Evolutionary conservation across 2,329 filamentous ascomycete genomes (phyloP).

Genomic region (Escovopsis sp.): DNA sequence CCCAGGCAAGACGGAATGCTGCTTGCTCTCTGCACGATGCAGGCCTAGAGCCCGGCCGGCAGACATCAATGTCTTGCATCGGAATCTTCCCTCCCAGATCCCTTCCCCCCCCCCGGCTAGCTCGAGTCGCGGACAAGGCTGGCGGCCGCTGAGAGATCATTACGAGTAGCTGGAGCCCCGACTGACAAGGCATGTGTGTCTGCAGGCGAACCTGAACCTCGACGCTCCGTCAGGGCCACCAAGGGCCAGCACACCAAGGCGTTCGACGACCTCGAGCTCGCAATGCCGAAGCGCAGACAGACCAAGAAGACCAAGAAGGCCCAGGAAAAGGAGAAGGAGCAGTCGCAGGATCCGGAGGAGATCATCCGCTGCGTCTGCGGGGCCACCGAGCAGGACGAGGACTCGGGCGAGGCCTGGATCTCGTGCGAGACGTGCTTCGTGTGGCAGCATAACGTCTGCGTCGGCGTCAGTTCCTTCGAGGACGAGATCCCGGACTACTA

Average conservation of each 20-base stretch:
- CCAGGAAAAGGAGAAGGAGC: slow-evolving; percentile 43
- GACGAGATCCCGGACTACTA: slow-evolving; percentile 73
- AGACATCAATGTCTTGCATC: too few species aligned
- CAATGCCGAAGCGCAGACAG: slow-evolving; percentile 39
- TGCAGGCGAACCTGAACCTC: slow-evolving; percentile 52
- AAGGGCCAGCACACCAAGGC: slow-evolving; percentile 92
- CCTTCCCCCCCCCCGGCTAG: too few species aligned
- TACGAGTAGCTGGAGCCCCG: slow-evolving; percentile 1
- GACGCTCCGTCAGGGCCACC: slow-evolving; percentile 87
- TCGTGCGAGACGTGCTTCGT: slow-evolving; percentile 83
- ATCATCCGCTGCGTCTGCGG: slow-evolving; percentile 91
- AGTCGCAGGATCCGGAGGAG: slow-evolving; percentile 45
- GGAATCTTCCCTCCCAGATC: too few species aligned
- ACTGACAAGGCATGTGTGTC: slow-evolving; percentile 8
- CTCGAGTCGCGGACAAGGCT: too few species aligned
- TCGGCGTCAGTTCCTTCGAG: slow-evolving; percentile 66
- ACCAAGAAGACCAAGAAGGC: slow-evolving; percentile 42
- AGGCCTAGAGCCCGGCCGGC: too few species aligned
- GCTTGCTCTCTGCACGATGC: too few species aligned
- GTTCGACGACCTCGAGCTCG: slow-evolving; percentile 57
- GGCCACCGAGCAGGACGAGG: slow-evolving; percentile 69
- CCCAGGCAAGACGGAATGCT: too few species aligned
- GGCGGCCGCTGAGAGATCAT: too few species aligned
- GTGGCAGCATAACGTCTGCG: slow-evolving; percentile 97
- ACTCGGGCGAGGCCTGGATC: slow-evolving; percentile 85